Base-by-base conservation (phyloP, 1,139 yeast genomes). In the Casaregolazyma lundiana region DNA sequence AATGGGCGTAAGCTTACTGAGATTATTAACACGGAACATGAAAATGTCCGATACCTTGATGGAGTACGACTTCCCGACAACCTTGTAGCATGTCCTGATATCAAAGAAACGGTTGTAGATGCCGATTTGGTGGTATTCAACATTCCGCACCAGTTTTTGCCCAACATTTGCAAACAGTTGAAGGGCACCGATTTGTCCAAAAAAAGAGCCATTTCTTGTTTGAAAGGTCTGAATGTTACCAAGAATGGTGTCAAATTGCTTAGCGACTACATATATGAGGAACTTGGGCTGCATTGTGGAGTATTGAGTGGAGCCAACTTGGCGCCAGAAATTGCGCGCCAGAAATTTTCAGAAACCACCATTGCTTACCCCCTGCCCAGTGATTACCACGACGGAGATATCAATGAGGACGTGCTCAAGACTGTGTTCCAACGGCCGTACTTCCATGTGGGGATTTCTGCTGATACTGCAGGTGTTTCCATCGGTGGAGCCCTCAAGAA, bases 401-500 rank as follows among this genome's bases (percentile, higher is more conserved):
- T 87, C 48, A 94, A 84, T 63, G 80, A 80, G 54, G 75, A 82
- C 32, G 71, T 87, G 21, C 53, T 68, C 55, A 84, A 82, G 69
- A 78, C 80, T 50, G 74, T 87, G 49, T 89, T 90, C 83, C 96
- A 90, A 75, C 81, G 97, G 70, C 87, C 94, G 26, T 90, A 90
- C 72, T 90, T 90, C 84, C 97, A 90, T 68, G 96, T 90, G 45
- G 77, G 83, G 61, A 94, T 89, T 49, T 78, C 87, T 50, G 80
- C 82, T 52, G 97, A 90, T 65, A 92, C 89, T 49, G 92, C 92
- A 22, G 97, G 97, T 63, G 90, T 89, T 49, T 85, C 95, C 15
- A 78, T 90, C 55, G 95, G 96, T 36, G 97, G 97, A 60, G 97
- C 97, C 4, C 76, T 90, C 66, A 90, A 90, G 72, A 90, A 90